Conservation (phyloP, 441 rosid species). For the Pelargonium myrrhifolium region DNA sequence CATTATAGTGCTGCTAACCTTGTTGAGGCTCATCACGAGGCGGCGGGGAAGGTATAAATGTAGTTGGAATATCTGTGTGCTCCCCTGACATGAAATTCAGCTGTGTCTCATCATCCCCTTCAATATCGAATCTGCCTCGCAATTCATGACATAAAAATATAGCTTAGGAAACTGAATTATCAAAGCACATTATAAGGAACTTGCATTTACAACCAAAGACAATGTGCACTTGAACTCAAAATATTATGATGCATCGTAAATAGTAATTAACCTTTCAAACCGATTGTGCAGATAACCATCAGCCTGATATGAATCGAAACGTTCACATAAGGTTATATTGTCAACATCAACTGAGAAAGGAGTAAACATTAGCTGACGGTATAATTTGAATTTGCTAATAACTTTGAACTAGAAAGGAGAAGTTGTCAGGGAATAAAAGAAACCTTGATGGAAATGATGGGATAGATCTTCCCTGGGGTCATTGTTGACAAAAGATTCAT, state of each 20-base stretch:
- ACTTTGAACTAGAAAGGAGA: neutral
- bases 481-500: slow-evolving; percentile 33
- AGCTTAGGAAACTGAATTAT: slow-evolving; percentile 3
- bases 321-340: slow-evolving; percentile 61
- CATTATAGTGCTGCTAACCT: slow-evolving; percentile 37
- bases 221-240: neutral
- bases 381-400: neutral
- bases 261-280: slow-evolving; percentile 57
- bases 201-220: neutral
- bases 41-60: slow-evolving; percentile 50
- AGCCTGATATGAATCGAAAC: slow-evolving; percentile 48
- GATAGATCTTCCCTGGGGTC: slow-evolving; percentile 35
- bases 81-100: slow-evolving; percentile 45
- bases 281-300: slow-evolving; percentile 39
- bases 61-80: slow-evolving; percentile 39
- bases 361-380: neutral
- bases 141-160: slow-evolving; percentile 8
- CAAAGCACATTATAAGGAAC: neutral
- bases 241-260: slow-evolving; percentile 4
- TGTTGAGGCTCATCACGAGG: slow-evolving; percentile 34
- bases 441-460: slow-evolving; percentile 71
- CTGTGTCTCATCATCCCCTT: slow-evolving; percentile 63
- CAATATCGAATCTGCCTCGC: slow-evolving; percentile 65
- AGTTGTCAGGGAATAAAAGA: slow-evolving; percentile 4
- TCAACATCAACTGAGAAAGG: slow-evolving; percentile 57